Percentiles rank a stretch among this genome's conserved stretches.
phyloP scores from a whole-genome alignment of 2,329 filamentous ascomycete genomes.

The Neopestalotiopsis clavispora region DNA sequence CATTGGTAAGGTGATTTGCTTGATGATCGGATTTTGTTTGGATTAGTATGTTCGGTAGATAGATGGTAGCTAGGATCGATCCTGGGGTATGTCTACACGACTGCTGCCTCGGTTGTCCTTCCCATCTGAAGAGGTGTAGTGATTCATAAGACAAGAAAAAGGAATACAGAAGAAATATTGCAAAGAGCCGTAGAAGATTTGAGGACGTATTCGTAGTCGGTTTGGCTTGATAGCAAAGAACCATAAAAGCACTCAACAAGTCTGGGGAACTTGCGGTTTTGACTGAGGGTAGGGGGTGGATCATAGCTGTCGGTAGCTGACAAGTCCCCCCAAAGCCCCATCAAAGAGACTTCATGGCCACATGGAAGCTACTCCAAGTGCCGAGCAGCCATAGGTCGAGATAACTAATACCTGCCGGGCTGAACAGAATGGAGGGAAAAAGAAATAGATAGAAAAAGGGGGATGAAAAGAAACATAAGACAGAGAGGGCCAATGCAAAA shows the following conservation, averaged over 20 bases:
- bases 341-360: neutral
- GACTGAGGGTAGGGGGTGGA: neutral
- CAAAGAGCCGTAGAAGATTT: too few species aligned
- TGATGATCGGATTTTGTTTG: too few species aligned
- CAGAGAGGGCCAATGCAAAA: neutral
- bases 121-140: too few species aligned
- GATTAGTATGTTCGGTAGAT: too few species aligned
- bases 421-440: neutral
- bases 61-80: too few species aligned
- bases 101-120: too few species aligned
- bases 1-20: neutral
- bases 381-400: neutral
- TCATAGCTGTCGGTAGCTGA: neutral
- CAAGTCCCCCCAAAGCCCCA: neutral
- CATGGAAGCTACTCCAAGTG: neutral
- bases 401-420: neutral
- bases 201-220: too few species aligned
- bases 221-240: too few species aligned
- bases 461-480: neutral
- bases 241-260: too few species aligned
- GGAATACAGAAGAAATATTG: too few species aligned
- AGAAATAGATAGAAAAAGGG: neutral
- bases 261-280: neutral
- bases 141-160: too few species aligned
- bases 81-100: too few species aligned